A percentile compares a stretch with the other conserved stretches of the same genome.
Evolutionary conservation across 495 filamentous ascomycete species (phyloP).

Genomic region (Aspergillus heteromorphus): DNA sequence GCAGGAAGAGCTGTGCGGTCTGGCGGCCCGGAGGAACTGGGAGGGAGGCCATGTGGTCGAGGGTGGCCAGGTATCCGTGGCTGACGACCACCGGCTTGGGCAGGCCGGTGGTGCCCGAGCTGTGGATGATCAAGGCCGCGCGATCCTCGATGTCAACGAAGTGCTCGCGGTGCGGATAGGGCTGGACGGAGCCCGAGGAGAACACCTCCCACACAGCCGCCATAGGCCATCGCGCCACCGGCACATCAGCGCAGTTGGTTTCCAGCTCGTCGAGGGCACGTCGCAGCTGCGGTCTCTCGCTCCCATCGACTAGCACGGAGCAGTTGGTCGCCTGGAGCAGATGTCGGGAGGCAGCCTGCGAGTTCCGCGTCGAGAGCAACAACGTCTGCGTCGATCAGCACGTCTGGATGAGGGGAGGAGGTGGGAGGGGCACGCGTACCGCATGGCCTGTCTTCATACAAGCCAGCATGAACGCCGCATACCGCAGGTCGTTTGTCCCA

Average conservation of each 20-base stretch:
- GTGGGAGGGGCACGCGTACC: slow-evolving; percentile 9
- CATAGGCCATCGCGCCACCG: slow-evolving; percentile 15
- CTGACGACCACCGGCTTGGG: slow-evolving; percentile 46
- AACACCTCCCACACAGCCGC: slow-evolving; percentile 15
- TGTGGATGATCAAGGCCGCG: slow-evolving; percentile 46
- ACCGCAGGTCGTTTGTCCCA: slow-evolving; percentile 25
- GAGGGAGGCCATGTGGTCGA: slow-evolving; percentile 29
- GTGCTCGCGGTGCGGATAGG: slow-evolving; percentile 20
- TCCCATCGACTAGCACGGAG: slow-evolving; percentile 23
- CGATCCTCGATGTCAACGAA: slow-evolving; percentile 39
- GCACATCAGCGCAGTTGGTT: not conserved
- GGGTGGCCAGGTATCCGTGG: slow-evolving; percentile 39
- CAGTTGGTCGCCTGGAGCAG: slow-evolving; percentile 28
- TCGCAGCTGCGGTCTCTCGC: slow-evolving; percentile 9
- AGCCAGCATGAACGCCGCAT: slow-evolving; percentile 20
- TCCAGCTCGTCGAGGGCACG: not conserved
- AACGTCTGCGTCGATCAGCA: slow-evolving; percentile 18
- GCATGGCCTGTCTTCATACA: slow-evolving; percentile 22
- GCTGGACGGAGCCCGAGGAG: not conserved
- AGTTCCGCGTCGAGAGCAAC: slow-evolving; percentile 36
- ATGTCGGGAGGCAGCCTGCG: slow-evolving; percentile 25
- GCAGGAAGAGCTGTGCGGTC: not conserved
- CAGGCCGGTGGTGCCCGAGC: slow-evolving; percentile 50
- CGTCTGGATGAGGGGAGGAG: not conserved
- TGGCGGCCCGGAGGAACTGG: slow-evolving; percentile 17